Percentiles rank a stretch among this genome's conserved stretches.
Conservation (phyloP, 305 asterid genomes). For the Fraxinus ornus region DNA sequence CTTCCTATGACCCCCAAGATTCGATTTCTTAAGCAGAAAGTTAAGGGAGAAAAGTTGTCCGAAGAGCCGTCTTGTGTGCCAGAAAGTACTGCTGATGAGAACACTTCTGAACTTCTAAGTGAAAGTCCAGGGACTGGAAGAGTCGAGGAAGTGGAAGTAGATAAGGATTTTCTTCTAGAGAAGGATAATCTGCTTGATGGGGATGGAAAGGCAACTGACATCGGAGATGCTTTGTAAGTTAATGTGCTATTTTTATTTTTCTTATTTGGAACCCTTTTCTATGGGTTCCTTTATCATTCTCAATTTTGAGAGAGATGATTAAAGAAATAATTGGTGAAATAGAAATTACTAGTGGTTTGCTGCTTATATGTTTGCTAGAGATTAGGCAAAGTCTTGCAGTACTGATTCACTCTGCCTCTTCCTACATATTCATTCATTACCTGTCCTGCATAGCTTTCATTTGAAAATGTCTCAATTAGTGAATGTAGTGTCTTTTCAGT, state of each 20-base stretch:
- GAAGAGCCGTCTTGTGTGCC: constrained; percentile 51
- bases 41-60: constrained; percentile 54
- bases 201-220: constrained; percentile 31
- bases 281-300: not conserved
- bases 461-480: not conserved
- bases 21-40: constrained; percentile 67
- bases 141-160: constrained; percentile 34
- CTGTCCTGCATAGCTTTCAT: not conserved
- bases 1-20: constrained; percentile 90
- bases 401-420: not conserved
- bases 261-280: not conserved
- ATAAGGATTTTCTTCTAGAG: constrained; percentile 39
- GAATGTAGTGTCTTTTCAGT: not conserved
- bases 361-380: not conserved
- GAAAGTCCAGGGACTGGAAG: constrained; percentile 16
- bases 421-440: not conserved
- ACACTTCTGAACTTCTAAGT: constrained; percentile 27
- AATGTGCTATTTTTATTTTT: constrained; percentile 3
- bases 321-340: not conserved
- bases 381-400: not conserved
- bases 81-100: constrained; percentile 34
- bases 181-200: constrained; percentile 32
- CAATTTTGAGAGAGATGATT: not conserved
- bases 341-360: not conserved
- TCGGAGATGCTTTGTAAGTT: constrained; percentile 40